A percentile compares a stretch with the other conserved stretches of the same genome.
Conservation (phyloP, 2,329 filamentous ascomycete genomes). For the Elsinoe perseae region DNA sequence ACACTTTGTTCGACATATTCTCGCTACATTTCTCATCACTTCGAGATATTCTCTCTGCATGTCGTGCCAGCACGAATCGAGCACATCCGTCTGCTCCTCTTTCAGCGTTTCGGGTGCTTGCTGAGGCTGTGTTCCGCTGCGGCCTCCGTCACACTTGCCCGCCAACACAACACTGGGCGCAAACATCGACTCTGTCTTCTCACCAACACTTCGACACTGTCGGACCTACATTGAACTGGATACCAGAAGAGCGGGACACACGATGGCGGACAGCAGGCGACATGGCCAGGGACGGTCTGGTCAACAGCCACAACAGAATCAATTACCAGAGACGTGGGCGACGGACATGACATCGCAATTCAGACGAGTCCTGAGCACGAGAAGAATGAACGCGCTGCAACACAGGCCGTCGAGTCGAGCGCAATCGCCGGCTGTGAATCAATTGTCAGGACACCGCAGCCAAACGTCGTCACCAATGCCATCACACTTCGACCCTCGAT, state of each 20-base stretch:
- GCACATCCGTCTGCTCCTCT: not conserved
- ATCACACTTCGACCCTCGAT: slow-evolving; percentile 2
- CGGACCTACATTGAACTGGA: not conserved
- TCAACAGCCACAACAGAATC: slow-evolving; percentile 15
- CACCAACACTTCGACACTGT: not conserved
- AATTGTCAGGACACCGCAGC: slow-evolving; percentile 28
- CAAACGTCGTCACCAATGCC: slow-evolving; percentile 8
- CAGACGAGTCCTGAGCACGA: slow-evolving; percentile 76
- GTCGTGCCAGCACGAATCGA: slow-evolving; percentile 2
- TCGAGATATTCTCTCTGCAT: not conserved
- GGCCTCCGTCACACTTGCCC: not conserved
- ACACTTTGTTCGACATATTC: not conserved
- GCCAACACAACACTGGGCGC: not conserved
- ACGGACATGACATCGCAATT: slow-evolving; percentile 74
- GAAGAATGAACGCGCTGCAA: slow-evolving; percentile 70
- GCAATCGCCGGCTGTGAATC: slow-evolving; percentile 10
- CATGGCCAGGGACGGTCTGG: slow-evolving; percentile 7
- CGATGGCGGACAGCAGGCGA: slow-evolving; percentile 6
- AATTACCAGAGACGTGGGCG: slow-evolving; percentile 59
- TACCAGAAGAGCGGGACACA: not conserved
- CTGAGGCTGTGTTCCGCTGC: slow-evolving; percentile 16
- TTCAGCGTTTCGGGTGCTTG: not conserved
- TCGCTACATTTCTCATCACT: not conserved
- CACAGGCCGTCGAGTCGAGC: slow-evolving; percentile 13
- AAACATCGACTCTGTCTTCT: not conserved